These are phyloP conservation scores for Aspergillus costaricaensis DNA, from an alignment of 2,329 filamentous ascomycete species.

Conservation along the genomic window DNA sequence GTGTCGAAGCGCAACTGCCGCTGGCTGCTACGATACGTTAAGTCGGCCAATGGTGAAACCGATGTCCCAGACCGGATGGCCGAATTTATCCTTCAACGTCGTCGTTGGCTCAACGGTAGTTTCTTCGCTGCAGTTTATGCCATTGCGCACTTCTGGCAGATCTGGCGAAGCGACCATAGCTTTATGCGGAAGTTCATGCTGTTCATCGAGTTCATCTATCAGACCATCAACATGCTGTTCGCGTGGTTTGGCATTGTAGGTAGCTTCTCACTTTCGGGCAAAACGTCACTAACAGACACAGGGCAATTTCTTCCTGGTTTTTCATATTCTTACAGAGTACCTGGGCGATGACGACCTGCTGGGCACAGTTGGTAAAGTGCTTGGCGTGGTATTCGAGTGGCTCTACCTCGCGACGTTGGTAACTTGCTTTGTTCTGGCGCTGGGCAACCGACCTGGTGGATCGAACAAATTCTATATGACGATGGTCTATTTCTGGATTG, in stretches of 20 bases:
- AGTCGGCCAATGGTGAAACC: constrained; percentile 93
- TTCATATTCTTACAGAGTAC: constrained; percentile 91
- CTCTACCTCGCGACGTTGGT: constrained; percentile 88
- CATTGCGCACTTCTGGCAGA: constrained; percentile 91
- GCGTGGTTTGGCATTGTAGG: constrained; percentile 91
- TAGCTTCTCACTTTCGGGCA: constrained; percentile 10
- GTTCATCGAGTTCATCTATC: constrained; percentile 89
- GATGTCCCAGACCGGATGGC: constrained; percentile 94
- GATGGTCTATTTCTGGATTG: constrained; percentile 98
- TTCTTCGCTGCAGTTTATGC: constrained; percentile 98
- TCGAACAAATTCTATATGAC: constrained; percentile 92
- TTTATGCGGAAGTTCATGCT: constrained; percentile 85
- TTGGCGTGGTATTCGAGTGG: constrained; percentile 94
- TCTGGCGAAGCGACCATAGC: constrained; percentile 91
- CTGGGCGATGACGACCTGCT: constrained; percentile 70
- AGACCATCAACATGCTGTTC: constrained; percentile 94
- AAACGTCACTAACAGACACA: constrained; percentile 27
- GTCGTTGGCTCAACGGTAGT: constrained; percentile 95
- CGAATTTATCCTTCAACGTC: constrained; percentile 91
- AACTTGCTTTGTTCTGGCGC: constrained; percentile 89
- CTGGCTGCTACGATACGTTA: constrained; percentile 98
- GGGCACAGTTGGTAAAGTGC: constrained; percentile 72
- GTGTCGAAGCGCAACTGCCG: constrained; percentile 96
- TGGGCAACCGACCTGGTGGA: constrained; percentile 92
- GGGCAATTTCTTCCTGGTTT: constrained; percentile 98